These are phyloP conservation scores for Hortaea sp. DNA, from an alignment of 2,329 filamentous ascomycete genomes.

Conservation along the genomic window DNA sequence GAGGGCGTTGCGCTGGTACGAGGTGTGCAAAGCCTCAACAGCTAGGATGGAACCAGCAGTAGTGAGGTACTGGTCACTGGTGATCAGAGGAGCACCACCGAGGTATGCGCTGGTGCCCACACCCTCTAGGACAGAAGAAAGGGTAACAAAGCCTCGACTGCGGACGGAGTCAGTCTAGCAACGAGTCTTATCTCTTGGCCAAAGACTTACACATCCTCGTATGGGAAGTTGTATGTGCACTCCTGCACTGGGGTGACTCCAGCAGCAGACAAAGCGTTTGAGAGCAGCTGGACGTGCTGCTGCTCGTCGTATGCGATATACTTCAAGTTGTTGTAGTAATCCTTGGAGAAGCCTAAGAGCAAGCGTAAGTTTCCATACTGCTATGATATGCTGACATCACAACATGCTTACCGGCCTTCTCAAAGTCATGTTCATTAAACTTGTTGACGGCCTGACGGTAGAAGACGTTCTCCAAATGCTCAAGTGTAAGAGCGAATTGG, in stretches of 20 bases:
- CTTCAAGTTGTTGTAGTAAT: constrained; percentile 49
- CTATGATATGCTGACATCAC: constrained; percentile 13
- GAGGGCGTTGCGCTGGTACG: constrained; percentile 44
- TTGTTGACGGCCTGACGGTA: constrained; percentile 50
- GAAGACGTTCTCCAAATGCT: constrained; percentile 48
- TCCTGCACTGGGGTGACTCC: constrained; percentile 44
- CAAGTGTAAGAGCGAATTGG: constrained; percentile 34
- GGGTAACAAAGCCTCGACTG: constrained; percentile 38
- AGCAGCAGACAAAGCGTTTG: constrained; percentile 32
- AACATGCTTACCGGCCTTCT: constrained; percentile 34
- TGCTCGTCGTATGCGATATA: constrained; percentile 48
- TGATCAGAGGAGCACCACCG: constrained; percentile 49
- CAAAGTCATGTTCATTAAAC: constrained; percentile 44
- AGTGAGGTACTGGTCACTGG: constrained; percentile 49
- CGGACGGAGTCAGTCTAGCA: constrained; percentile 27
- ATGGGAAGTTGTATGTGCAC: constrained; percentile 46
- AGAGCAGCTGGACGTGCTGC: constrained; percentile 48
- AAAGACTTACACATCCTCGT: constrained; percentile 8
- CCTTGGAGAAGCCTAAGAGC: constrained; percentile 18
- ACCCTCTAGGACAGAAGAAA: constrained; percentile 44
- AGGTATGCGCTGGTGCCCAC: constrained; percentile 52
- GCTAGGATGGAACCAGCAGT: constrained; percentile 53
- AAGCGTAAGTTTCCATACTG: constrained; percentile 2
- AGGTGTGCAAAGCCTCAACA: constrained; percentile 53
- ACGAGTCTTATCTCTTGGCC: constrained; percentile 8